Conservation (phyloP, 306 rosid species). For the Acacia acuminata region DNA sequence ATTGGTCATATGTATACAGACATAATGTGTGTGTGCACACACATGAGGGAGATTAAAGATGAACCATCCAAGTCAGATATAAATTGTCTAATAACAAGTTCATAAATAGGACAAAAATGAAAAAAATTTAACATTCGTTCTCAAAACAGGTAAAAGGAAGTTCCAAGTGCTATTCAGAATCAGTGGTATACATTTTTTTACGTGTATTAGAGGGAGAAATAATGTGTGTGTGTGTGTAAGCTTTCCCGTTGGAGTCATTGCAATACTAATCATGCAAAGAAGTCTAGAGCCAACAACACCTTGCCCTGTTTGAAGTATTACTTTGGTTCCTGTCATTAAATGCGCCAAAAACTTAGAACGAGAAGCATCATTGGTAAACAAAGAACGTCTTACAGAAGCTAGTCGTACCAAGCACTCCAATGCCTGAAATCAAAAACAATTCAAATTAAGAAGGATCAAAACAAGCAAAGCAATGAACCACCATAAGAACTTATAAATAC, state of each 20-base stretch:
- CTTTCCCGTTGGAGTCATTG: constrained; percentile 32
- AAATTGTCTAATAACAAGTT: constrained; percentile 15
- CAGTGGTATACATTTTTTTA: not conserved
- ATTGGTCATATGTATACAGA: not conserved
- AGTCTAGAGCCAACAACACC: constrained; percentile 62
- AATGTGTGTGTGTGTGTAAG: not conserved
- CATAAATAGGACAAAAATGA: constrained; percentile 18
- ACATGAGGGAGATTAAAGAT: not conserved
- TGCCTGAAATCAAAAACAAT: constrained; percentile 72
- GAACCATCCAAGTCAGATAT: constrained; percentile 17
- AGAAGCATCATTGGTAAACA: constrained; percentile 94
- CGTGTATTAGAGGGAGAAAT: constrained; percentile 2
- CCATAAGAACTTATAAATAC: constrained; percentile 24
- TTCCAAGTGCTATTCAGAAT: not conserved
- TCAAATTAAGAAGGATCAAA: constrained; percentile 36
- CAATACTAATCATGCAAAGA: constrained; percentile 33
- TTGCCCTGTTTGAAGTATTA: constrained; percentile 97
- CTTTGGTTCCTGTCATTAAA: constrained; percentile 99
- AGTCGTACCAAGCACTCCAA: constrained; percentile 99
- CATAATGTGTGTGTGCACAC: not conserved
- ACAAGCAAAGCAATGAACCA: constrained; percentile 33
- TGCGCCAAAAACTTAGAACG: constrained; percentile 98
- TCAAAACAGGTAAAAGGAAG: not conserved
- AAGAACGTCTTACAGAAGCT: constrained; percentile 97
- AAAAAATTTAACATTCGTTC: not conserved